These are phyloP conservation scores for Echinochloa phyllopogon DNA, from an alignment of 176 grass and related monocot genomes.

Conservation along the genomic window DNA sequence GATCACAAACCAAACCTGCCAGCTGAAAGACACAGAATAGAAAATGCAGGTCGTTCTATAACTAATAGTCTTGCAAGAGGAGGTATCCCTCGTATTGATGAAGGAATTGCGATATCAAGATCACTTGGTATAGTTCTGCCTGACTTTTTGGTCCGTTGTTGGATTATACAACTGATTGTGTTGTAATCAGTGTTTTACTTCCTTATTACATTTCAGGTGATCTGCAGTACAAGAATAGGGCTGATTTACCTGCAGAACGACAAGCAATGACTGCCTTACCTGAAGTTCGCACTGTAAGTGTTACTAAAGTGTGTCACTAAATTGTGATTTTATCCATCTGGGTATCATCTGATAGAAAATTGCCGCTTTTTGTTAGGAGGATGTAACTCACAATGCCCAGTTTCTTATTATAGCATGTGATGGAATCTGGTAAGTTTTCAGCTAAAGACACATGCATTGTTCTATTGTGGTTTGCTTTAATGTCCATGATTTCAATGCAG, in stretches of 20 bases:
- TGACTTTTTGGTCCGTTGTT: neutral
- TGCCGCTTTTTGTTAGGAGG: constrained; percentile 24
- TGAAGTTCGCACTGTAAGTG: constrained; percentile 48
- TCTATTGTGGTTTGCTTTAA: constrained; percentile 20
- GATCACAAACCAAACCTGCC: constrained; percentile 45
- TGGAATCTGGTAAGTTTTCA: constrained; percentile 63
- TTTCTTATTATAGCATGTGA: constrained; percentile 69
- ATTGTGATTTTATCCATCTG: constrained; percentile 19
- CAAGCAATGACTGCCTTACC: constrained; percentile 51
- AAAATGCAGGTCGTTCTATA: constrained; percentile 14
- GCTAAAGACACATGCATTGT: neutral
- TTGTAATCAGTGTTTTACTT: neutral
- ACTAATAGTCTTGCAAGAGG: neutral
- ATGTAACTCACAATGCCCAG: constrained; percentile 43
- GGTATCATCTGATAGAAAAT: constrained; percentile 30
- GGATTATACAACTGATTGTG: neutral
- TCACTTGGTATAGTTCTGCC: constrained; percentile 38
- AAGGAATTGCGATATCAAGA: constrained; percentile 47
- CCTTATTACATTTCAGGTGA: constrained; percentile 47
- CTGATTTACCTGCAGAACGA: neutral
- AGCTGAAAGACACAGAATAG: constrained; percentile 44
- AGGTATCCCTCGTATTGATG: constrained; percentile 28
- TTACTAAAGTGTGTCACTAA: neutral
- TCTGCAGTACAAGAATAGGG: constrained; percentile 34
- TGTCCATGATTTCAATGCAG: constrained; percentile 26